Conservation (phyloP, 768 basidiomycete genomes). For the Naganishia vishniacii region DNA sequence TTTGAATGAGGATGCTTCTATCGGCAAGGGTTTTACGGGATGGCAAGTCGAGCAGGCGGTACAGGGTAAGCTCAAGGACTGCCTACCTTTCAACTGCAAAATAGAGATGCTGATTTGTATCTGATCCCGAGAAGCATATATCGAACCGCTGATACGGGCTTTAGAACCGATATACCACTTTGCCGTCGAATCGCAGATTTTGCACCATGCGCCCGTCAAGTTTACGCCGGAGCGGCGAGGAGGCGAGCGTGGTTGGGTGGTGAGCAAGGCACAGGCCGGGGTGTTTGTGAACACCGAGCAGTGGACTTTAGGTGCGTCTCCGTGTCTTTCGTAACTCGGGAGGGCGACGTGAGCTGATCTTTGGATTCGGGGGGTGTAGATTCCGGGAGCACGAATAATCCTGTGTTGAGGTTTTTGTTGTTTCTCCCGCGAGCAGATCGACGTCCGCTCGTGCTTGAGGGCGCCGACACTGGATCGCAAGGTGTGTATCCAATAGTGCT, state of each 20-base stretch:
- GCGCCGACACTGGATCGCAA: slow-evolving; percentile 50
- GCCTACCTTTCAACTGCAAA: background rate
- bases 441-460: slow-evolving; percentile 65
- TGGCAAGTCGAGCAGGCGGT: slow-evolving; percentile 73
- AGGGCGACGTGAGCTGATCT: background rate
- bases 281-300: slow-evolving; percentile 93
- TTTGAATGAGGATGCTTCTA: slow-evolving; percentile 78
- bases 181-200: slow-evolving; percentile 88
- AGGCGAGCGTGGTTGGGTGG: slow-evolving; percentile 52
- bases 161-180: slow-evolving; percentile 75
- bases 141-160: slow-evolving; percentile 61
- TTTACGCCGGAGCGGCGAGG: slow-evolving; percentile 37
- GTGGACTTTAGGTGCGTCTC: slow-evolving; percentile 77
- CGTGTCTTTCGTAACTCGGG: background rate
- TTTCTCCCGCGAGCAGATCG: slow-evolving; percentile 72
- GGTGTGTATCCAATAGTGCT: too few relatives aligned
- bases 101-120: background rate
- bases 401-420: slow-evolving; percentile 83
- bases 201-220: slow-evolving; percentile 74
- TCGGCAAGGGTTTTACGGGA: slow-evolving; percentile 56
- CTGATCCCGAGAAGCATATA: slow-evolving; percentile 55
- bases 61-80: slow-evolving; percentile 54
- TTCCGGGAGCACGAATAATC: slow-evolving; percentile 85
- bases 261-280: slow-evolving; percentile 76
- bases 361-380: slow-evolving; percentile 53